phyloP scores from a whole-genome alignment of 257 asterid genomes.

The Nicotiana benthamiana region DNA sequence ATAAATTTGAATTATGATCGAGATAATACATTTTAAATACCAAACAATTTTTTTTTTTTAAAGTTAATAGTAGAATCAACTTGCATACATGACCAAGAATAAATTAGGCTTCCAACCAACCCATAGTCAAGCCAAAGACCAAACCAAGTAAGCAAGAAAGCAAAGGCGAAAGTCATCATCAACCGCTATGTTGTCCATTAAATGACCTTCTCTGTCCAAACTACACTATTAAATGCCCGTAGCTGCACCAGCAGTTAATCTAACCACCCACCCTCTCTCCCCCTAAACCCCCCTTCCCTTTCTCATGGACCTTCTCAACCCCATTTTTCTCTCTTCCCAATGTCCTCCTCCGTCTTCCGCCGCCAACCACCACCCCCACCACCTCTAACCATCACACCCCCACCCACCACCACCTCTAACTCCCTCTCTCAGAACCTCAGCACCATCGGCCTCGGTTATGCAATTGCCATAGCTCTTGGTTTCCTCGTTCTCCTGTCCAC shows the following conservation, averaged over 20 bases:
- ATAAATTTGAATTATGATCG: too few species aligned
- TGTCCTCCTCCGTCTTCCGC: slow-evolving; percentile 37
- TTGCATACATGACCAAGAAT: neutral
- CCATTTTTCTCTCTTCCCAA: slow-evolving; percentile 17
- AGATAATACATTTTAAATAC: too few species aligned
- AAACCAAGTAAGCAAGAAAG: neutral
- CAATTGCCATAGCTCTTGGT: slow-evolving; percentile 63
- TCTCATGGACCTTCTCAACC: slow-evolving; percentile 42
- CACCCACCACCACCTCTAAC: slow-evolving; percentile 8
- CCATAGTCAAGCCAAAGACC: neutral
- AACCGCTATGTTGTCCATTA: slow-evolving; percentile 36
- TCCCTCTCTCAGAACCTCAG: slow-evolving; percentile 20
- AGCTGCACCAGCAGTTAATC: slow-evolving; percentile 27
- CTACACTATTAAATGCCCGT: slow-evolving; percentile 49
- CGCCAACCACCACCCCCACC: slow-evolving; percentile 39
- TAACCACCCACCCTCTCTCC: slow-evolving; percentile 33
- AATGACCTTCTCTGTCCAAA: slow-evolving; percentile 40
- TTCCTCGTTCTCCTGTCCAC: slow-evolving; percentile 65
- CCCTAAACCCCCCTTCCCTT: slow-evolving; percentile 8
- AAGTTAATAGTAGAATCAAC: neutral
- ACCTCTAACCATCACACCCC: slow-evolving; percentile 1
- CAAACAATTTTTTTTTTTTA: too few species aligned
- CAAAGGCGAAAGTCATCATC: neutral
- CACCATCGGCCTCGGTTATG: slow-evolving; percentile 60
- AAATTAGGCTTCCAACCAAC: neutral